Conservation (phyloP, 768 basidiomycete genomes). For the Omphalotus guepiniiformis region DNA sequence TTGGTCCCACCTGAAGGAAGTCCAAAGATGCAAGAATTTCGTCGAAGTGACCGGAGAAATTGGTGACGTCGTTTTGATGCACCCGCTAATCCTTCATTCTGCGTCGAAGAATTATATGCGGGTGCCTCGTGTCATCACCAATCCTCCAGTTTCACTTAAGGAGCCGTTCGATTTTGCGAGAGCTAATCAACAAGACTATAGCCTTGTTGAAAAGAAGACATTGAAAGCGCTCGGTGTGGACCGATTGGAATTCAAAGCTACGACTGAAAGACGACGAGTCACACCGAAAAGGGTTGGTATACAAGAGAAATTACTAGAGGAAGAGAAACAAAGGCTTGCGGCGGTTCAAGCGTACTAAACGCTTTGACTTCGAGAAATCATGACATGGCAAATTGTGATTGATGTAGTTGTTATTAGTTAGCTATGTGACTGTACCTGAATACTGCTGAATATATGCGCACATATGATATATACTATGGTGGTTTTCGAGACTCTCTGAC, state of each 20-base stretch:
- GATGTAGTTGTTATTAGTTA: no score
- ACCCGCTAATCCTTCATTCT: slow-evolving; percentile 63
- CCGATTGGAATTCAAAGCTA: slow-evolving; percentile 38
- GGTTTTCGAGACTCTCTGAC: no score
- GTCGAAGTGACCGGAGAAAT: slow-evolving; percentile 55
- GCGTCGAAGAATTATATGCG: slow-evolving; percentile 58
- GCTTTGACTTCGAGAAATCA: no score
- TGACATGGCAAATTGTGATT: no score
- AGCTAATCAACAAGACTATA: slow-evolving; percentile 42
- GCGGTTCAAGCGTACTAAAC: no score
- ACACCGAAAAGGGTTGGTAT: slow-evolving; percentile 41
- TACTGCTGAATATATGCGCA: no score
- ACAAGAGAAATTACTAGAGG: slow-evolving; percentile 46
- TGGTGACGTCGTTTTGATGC: slow-evolving; percentile 62
- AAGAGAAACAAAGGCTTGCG: slow-evolving; percentile 44
- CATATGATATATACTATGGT: no score
- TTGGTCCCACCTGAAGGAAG: slow-evolving; percentile 41
- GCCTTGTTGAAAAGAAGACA: slow-evolving; percentile 58
- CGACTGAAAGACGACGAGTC: slow-evolving; percentile 42
- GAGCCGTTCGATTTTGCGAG: slow-evolving; percentile 52
- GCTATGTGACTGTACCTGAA: no score
- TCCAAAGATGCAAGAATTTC: slow-evolving; percentile 38
- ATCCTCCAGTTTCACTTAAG: slow-evolving; percentile 54
- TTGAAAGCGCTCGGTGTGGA: slow-evolving; percentile 48
- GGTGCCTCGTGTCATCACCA: slow-evolving; percentile 57